A percentile compares a stretch with the other conserved stretches of the same genome.
Conservation (phyloP, 2,329 filamentous ascomycete genomes). For the Verticillium alfalfae region DNA sequence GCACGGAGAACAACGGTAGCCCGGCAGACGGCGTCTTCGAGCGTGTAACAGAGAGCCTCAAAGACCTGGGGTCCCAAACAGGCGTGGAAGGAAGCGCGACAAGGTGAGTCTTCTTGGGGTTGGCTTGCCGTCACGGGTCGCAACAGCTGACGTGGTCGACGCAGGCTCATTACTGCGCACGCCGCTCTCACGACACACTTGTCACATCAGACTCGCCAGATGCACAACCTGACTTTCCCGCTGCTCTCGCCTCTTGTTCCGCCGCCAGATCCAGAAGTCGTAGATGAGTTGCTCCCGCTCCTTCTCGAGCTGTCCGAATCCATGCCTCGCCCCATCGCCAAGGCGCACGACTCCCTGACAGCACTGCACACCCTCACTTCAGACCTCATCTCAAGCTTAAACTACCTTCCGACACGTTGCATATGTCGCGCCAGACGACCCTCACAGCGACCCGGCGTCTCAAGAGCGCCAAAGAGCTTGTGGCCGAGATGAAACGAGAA, state of each 20-base stretch:
- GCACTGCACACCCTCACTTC: constrained; percentile 65
- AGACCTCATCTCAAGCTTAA: constrained; percentile 73
- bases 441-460: constrained; percentile 75
- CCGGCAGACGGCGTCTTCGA: constrained; percentile 61
- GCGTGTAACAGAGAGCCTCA: constrained; percentile 63
- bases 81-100: constrained; percentile 67
- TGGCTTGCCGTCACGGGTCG: neutral
- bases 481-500: constrained; percentile 79
- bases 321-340: constrained; percentile 60
- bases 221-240: constrained; percentile 67
- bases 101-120: constrained; percentile 43
- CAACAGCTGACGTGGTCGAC: neutral
- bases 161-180: constrained; percentile 69
- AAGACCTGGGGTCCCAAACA: constrained; percentile 68
- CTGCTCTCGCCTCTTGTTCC: constrained; percentile 64
- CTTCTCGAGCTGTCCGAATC: constrained; percentile 59
- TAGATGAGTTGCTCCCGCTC: constrained; percentile 65
- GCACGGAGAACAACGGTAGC: constrained; percentile 61
- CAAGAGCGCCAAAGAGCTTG: constrained; percentile 75
- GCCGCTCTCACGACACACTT: constrained; percentile 70
- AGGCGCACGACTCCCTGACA: constrained; percentile 60
- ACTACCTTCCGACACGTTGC: constrained; percentile 86
- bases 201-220: constrained; percentile 66
- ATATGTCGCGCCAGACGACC: constrained; percentile 89
- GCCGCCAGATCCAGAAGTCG: constrained; percentile 56